These are phyloP conservation scores for Blastobotrys attinorum DNA, from an alignment of 805 yeast species.

Conservation along the genomic window DNA sequence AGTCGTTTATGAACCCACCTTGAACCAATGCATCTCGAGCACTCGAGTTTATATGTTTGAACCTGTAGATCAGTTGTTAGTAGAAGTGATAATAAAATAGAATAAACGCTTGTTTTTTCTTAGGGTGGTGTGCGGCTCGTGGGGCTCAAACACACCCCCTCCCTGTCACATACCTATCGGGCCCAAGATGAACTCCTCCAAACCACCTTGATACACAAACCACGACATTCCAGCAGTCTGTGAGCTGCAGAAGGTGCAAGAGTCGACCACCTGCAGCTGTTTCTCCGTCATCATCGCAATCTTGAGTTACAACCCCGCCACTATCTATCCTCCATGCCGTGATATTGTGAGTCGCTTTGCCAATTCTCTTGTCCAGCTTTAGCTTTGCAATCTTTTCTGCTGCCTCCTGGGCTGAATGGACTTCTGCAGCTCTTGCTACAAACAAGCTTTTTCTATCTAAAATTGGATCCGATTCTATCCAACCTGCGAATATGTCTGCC, in stretches of 20 bases:
- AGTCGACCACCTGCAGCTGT: conserved; percentile 90
- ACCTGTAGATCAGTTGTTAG: conserved; percentile 33
- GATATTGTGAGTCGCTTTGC: conserved; percentile 72
- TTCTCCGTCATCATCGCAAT: conserved; percentile 96
- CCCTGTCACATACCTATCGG: conserved; percentile 44
- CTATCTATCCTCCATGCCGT: conserved; percentile 71
- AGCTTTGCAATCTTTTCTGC: conserved; percentile 42
- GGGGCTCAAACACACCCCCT: too few relatives aligned
- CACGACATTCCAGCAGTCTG: conserved; percentile 74
- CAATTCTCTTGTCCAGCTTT: conserved; percentile 56
- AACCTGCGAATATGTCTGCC: conserved; percentile 52
- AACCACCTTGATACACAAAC: conserved; percentile 90
- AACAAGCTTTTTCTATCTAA: conserved; percentile 81
- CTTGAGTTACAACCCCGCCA: conserved; percentile 56
- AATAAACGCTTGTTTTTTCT: too few relatives aligned
- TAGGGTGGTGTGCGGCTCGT: too few relatives aligned
- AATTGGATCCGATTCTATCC: conserved; percentile 73
- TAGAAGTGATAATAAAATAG: background rate
- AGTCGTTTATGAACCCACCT: conserved; percentile 43
- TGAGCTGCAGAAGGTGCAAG: conserved; percentile 57
- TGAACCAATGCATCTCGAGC: conserved; percentile 75
- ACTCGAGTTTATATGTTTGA: conserved; percentile 84
- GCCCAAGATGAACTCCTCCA: conserved; percentile 87
- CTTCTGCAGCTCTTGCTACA: conserved; percentile 63
- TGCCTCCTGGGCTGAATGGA: conserved; percentile 62